Conservation (phyloP, 208 protist genomes). For the Entamoeba invadens region DNA sequence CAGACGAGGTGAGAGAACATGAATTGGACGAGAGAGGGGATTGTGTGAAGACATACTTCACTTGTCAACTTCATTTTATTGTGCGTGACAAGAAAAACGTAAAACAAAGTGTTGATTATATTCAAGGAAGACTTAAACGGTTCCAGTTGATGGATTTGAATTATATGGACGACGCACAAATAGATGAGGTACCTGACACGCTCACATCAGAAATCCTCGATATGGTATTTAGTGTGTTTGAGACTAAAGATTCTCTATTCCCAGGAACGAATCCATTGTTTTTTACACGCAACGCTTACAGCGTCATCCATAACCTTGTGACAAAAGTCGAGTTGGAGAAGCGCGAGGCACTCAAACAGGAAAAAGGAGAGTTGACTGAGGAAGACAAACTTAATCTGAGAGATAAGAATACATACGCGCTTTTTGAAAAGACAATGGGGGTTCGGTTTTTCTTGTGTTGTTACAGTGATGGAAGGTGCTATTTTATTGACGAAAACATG, state of each 20-base stretch:
- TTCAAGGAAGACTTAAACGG: background rate
- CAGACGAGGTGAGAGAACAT: too few species aligned
- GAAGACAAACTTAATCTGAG: background rate
- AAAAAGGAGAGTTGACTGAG: too few species aligned
- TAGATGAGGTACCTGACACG: background rate
- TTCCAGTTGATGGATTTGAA: background rate
- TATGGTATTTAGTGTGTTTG: background rate
- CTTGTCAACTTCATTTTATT: too few species aligned
- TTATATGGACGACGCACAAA: background rate
- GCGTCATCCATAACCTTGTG: background rate
- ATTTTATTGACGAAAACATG: background rate
- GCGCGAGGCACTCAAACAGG: too few species aligned
- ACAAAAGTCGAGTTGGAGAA: too few species aligned
- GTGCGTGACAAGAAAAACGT: background rate
- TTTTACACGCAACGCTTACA: background rate
- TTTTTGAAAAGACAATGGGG: background rate
- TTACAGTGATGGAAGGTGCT: background rate
- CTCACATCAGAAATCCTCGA: background rate
- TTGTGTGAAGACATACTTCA: too few species aligned
- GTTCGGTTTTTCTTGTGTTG: background rate
- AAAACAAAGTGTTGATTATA: background rate
- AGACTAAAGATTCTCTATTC: background rate
- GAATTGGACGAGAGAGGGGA: too few species aligned
- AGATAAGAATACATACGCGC: background rate
- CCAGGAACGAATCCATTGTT: background rate